phyloP scores from a whole-genome alignment of 352 stramenopile genomes.

The Globisporangium mamillatum region DNA sequence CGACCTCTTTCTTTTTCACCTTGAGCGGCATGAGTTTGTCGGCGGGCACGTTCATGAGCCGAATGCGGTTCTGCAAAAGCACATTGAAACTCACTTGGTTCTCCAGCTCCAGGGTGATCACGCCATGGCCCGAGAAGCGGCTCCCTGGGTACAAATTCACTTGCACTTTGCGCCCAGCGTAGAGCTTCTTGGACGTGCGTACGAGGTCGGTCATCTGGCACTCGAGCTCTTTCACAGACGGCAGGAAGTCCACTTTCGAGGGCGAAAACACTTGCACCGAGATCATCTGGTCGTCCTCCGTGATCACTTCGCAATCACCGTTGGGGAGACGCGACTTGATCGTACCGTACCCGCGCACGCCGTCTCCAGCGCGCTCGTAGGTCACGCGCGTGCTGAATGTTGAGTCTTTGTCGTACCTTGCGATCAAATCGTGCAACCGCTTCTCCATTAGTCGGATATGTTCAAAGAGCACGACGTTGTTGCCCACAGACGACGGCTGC shows the following conservation, averaged over 20 bases:
- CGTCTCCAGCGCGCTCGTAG: conserved; percentile 36
- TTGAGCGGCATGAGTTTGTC: conserved; percentile 60
- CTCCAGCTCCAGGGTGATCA: conserved; percentile 56
- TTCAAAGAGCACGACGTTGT: conserved; percentile 25
- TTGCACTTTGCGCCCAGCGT: conserved; percentile 66
- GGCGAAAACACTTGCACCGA: conserved; percentile 45
- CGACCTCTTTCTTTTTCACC: conserved; percentile 55
- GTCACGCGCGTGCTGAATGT: conserved; percentile 42
- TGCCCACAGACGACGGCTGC: conserved; percentile 33
- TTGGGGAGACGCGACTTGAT: conserved; percentile 43
- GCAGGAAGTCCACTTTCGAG: conserved; percentile 52
- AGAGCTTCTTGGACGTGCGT: conserved; percentile 39
- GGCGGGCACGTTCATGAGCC: conserved; percentile 59
- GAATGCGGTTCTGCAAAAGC: conserved; percentile 65
- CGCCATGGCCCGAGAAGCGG: conserved; percentile 55
- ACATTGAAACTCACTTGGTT: conserved; percentile 46
- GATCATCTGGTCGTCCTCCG: conserved; percentile 62
- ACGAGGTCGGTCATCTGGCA: conserved; percentile 49
- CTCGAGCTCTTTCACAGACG: conserved; percentile 54
- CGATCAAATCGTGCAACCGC: conserved; percentile 16
- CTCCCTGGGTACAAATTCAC: conserved; percentile 70
- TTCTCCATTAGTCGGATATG: conserved; percentile 34
- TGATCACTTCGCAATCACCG: conserved; percentile 52
- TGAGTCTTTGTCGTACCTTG: conserved; percentile 13
- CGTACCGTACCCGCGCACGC: conserved; percentile 52